Conservation (phyloP, 2,329 filamentous ascomycete genomes). For the Pseudogymnoascus destructans region DNA sequence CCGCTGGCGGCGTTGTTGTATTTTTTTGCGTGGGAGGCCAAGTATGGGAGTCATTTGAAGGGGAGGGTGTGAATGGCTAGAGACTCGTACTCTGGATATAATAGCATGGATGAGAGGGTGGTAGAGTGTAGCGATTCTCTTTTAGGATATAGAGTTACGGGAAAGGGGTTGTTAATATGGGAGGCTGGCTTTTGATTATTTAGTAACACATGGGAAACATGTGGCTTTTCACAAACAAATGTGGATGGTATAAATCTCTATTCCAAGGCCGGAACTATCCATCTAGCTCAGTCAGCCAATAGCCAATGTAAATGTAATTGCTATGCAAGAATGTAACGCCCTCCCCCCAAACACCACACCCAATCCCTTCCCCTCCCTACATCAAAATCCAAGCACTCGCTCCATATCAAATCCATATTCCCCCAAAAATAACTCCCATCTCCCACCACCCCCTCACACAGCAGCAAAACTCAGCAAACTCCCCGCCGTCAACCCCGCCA, state of each 20-base stretch:
- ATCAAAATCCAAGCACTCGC: not conserved
- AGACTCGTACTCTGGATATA: too few species aligned
- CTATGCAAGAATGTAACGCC: not conserved
- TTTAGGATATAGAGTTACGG: not conserved
- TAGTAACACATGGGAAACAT: not conserved
- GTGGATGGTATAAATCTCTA: not conserved
- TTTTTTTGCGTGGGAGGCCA: constrained; percentile 97
- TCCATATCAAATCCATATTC: not conserved
- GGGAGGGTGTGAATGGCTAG: not conserved
- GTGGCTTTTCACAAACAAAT: not conserved
- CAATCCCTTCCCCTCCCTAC: not conserved
- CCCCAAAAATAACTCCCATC: not conserved
- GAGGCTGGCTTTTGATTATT: not conserved
- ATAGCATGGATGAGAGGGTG: not conserved
- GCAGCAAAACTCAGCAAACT: constrained; percentile 79
- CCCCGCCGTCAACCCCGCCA: constrained; percentile 69
- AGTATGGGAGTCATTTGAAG: constrained; percentile 57
- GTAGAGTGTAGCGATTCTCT: not conserved
- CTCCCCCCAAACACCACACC: not conserved
- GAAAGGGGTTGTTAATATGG: not conserved
- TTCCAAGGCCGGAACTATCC: not conserved
- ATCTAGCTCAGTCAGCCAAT: not conserved
- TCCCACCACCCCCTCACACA: constrained; percentile 27
- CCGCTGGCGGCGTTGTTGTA: constrained; percentile 85
- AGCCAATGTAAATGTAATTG: not conserved